Base-by-base conservation (phyloP, 176 grass and related monocot genomes). In the Chloris gayana region DNA sequence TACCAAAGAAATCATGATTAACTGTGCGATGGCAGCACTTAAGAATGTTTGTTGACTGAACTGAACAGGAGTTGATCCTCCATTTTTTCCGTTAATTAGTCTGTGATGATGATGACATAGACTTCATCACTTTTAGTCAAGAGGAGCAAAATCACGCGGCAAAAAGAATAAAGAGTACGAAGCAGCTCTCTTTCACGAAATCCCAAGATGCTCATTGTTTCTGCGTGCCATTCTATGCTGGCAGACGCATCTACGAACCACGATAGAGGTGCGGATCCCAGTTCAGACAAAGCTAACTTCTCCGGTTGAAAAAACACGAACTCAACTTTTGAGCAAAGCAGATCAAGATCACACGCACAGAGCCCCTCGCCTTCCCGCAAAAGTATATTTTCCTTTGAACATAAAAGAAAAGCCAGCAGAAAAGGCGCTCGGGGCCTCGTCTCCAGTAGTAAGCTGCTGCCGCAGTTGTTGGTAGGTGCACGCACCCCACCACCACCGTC, bases 401-500 rank as follows among this genome's bases (percentile, higher is more conserved):
- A 50, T 17, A 49, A 17, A 50, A 50, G 14, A 56, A 70, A 87
- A 50, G 41, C 8, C 24, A 56, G 14, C 32, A 53, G 37, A 69
- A 80, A 51, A 24, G 68, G 24, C 61, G 27, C 61, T 14, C 27
- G 62, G 15, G 29, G 29, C 31, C 30, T 33, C 63, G 31, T 5
- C 59, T 42, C 11, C 64, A 39, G 37, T n/a, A 37, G 85, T 8
- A 47, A 47, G 79, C 46, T 32, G 46, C 46, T 51, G 79, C 82
- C 69, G 77, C 10, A 19, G 87, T 38, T 66, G 83, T 70, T 77
- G 87, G 87, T 89, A 50, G 77, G 77, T 81, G 82, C 72, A 65
- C 74, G 87, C 77, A 56, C 73, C 85, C 66, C 67, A 66, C 86
- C 47, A 60, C 42, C 21, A 3, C 19, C 31, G 54, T 1, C 58